Conservation (phyloP, 78 protist species). For the Dictyostelium capitatum region DNA sequence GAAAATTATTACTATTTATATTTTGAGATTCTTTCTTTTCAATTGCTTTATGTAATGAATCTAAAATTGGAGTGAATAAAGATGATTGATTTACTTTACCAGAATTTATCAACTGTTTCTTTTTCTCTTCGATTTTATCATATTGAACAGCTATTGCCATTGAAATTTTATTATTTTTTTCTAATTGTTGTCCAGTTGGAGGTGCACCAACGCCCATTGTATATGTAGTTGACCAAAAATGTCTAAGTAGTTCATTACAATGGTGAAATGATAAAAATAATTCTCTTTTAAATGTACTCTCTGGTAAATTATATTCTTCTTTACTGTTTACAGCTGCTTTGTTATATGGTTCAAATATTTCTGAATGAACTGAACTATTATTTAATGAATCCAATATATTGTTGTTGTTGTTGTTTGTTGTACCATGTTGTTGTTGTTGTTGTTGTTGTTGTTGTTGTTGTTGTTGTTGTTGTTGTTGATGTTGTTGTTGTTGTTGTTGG, state of each 20-base stretch:
- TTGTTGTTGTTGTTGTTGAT: neutral
- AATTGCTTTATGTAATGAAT: conserved; percentile 34
- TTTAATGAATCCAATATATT: too few relatives aligned
- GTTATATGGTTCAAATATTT: neutral
- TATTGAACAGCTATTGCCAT: neutral
- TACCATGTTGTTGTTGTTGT: neutral
- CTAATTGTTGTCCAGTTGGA: conserved; percentile 34
- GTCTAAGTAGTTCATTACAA: conserved; percentile 49
- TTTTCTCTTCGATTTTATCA: conserved; percentile 1
- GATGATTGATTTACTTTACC: conserved; percentile 21
- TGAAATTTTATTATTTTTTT: conserved; percentile 29
- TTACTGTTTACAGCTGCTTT: neutral
- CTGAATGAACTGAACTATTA: neutral
- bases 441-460: neutral
- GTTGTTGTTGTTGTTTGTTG: neutral
- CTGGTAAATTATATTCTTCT: conserved; percentile 7
- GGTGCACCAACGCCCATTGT: conserved; percentile 51
- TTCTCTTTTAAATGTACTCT: conserved; percentile 20
- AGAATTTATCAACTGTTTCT: neutral
- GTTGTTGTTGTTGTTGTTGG: neutral
- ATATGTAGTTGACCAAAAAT: conserved; percentile 55
- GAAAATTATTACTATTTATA: neutral
- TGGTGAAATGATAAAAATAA: conserved; percentile 10
- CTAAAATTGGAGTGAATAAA: conserved; percentile 15
- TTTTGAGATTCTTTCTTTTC: conserved; percentile 14